phyloP scores from a whole-genome alignment of 1,284 basidiomycete genomes.

The Boletus albobrunnescens region DNA sequence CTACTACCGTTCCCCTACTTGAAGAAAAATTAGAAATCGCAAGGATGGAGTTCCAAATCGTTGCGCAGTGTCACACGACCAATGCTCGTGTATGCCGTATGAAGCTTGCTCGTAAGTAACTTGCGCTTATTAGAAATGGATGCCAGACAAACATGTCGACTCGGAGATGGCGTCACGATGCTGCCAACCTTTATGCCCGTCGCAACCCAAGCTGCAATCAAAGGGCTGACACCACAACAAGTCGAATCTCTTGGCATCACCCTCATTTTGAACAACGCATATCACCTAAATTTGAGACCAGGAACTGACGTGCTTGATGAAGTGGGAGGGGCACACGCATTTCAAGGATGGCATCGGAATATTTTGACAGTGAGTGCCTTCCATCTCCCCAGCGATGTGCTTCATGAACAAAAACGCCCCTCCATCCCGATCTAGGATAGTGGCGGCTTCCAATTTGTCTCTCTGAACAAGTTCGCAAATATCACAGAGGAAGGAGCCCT shows the following conservation, averaged over 20 bases:
- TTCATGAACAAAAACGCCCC: not conserved
- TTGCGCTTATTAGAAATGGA: not conserved
- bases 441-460: constrained; percentile 84
- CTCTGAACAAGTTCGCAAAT: constrained; percentile 75
- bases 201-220: constrained; percentile 83
- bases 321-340: constrained; percentile 76
- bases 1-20: not conserved
- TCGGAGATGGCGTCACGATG: constrained; percentile 78
- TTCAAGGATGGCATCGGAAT: constrained; percentile 82
- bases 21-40: not conserved
- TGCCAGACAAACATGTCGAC: constrained; percentile 8
- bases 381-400: constrained; percentile 5
- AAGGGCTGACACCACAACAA: constrained; percentile 80
- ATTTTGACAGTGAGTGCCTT: constrained; percentile 62
- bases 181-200: constrained; percentile 89
- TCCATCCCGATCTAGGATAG: constrained; percentile 53
- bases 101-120: constrained; percentile 59
- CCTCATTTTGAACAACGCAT: constrained; percentile 81
- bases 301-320: constrained; percentile 67
- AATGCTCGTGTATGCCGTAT: constrained; percentile 74
- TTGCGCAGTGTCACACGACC: constrained; percentile 75
- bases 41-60: constrained; percentile 71
- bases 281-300: constrained; percentile 78
- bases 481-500: constrained; percentile 84
- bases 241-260: constrained; percentile 75